Conservation (phyloP, 495 filamentous ascomycete genomes). For the Neurospora hispaniola region DNA sequence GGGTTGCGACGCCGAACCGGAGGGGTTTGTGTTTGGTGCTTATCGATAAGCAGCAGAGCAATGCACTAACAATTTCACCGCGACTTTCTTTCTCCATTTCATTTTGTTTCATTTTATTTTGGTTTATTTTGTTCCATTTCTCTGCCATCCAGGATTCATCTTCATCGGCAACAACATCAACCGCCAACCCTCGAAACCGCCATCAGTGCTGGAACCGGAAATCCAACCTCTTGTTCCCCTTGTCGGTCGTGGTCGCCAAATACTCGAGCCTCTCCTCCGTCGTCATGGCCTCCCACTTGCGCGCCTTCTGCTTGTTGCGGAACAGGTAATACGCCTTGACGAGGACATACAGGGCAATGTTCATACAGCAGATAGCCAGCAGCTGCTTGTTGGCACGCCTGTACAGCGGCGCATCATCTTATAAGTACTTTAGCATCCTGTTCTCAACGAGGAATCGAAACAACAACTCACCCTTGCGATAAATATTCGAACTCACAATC, state of each 20-base stretch:
- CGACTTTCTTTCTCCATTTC: background rate
- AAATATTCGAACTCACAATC: conserved; percentile 56
- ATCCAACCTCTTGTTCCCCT: conserved; percentile 65
- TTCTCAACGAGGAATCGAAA: background rate
- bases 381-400: conserved; percentile 52
- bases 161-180: background rate
- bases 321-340: conserved; percentile 54
- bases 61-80: background rate
- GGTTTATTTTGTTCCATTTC: background rate
- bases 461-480: conserved; percentile 31
- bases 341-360: conserved; percentile 43
- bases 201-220: conserved; percentile 38
- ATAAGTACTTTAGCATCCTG: conserved; percentile 33
- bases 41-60: background rate
- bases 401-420: conserved; percentile 52
- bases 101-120: background rate
- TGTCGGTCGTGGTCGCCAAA: conserved; percentile 52
- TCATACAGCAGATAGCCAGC: conserved; percentile 44
- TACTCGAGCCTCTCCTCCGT: conserved; percentile 51
- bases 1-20: background rate
- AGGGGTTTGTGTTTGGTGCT: background rate
- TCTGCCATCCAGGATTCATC: background rate
- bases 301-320: conserved; percentile 38
- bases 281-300: conserved; percentile 52
- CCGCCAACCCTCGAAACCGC: background rate